Percentiles rank a stretch among this genome's conserved stretches.
phyloP scores from a whole-genome alignment of 768 basidiomycete genomes.

The Podaxis sp. region DNA sequence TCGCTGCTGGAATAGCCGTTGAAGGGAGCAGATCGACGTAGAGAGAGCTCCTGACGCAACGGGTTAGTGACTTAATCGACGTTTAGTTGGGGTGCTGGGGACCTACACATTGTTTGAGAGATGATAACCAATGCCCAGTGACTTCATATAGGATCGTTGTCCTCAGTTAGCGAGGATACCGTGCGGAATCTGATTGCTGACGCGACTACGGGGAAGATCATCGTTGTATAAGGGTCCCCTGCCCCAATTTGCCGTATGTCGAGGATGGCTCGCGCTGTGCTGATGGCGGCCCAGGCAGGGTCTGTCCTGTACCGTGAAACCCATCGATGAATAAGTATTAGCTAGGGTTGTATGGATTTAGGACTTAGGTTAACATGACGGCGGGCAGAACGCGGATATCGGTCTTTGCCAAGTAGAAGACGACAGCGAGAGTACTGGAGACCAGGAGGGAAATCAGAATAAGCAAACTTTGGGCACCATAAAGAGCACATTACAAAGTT shows the following conservation, averaged over 20 bases:
- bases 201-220: neutral
- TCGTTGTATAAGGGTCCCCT: neutral
- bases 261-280: neutral
- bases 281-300: neutral
- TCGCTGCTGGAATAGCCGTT: too few relatives aligned
- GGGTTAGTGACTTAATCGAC: too few relatives aligned
- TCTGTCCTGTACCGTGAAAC: neutral
- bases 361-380: neutral
- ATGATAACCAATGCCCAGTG: too few relatives aligned
- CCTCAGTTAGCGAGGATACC: neutral
- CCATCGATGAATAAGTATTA: neutral
- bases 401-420: neutral
- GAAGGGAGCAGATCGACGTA: too few relatives aligned
- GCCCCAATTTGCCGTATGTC: neutral
- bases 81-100: too few relatives aligned
- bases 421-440: neutral
- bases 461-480: neutral
- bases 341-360: neutral
- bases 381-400: neutral
- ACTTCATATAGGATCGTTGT: neutral
- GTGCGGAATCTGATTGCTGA: neutral
- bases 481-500: neutral
- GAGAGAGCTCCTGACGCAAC: too few relatives aligned
- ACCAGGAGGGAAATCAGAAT: neutral
- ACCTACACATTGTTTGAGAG: too few relatives aligned